A percentile compares a stretch with the other conserved stretches of the same genome.
Evolutionary conservation across 2,329 filamentous ascomycete genomes (phyloP).

Genomic region (Scedosporium aurantiacum): DNA sequence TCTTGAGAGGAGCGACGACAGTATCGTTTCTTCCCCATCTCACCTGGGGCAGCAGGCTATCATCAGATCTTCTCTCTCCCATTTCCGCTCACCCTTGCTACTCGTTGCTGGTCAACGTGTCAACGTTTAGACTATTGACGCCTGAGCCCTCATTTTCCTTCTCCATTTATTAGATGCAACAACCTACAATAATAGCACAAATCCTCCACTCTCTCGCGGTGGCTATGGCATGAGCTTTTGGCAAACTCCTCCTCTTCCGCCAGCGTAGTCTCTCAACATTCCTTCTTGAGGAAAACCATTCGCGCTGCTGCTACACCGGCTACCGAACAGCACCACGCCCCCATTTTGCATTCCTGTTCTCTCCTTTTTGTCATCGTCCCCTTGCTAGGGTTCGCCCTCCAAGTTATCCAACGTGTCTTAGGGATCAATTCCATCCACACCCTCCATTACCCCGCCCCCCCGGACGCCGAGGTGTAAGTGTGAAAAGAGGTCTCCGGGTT

Average conservation of each 20-base stretch:
- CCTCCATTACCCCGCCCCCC: neutral
- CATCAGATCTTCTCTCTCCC: neutral
- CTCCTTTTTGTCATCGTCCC: neutral
- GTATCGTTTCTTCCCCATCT: neutral
- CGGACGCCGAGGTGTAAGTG: neutral
- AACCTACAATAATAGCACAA: neutral
- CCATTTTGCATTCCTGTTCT: neutral
- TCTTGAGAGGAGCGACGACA: neutral
- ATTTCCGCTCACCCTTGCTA: neutral
- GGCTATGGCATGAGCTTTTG: neutral
- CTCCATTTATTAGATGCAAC: neutral
- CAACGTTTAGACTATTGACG: neutral
- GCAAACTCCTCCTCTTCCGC: neutral
- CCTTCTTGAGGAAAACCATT: neutral
- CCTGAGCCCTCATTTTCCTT: neutral
- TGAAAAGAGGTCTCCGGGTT: neutral
- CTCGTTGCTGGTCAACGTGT: slow-evolving; percentile 4
- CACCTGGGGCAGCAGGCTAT: neutral
- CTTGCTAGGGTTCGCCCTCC: neutral
- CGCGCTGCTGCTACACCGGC: no score
- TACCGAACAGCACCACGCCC: no score
- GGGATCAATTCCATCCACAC: neutral
- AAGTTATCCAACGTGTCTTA: neutral
- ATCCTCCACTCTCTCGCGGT: neutral
- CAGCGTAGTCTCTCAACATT: neutral